Evolutionary conservation across 2,329 filamentous ascomycete genomes (phyloP).

Genomic region (Scorias spongiosa): DNA sequence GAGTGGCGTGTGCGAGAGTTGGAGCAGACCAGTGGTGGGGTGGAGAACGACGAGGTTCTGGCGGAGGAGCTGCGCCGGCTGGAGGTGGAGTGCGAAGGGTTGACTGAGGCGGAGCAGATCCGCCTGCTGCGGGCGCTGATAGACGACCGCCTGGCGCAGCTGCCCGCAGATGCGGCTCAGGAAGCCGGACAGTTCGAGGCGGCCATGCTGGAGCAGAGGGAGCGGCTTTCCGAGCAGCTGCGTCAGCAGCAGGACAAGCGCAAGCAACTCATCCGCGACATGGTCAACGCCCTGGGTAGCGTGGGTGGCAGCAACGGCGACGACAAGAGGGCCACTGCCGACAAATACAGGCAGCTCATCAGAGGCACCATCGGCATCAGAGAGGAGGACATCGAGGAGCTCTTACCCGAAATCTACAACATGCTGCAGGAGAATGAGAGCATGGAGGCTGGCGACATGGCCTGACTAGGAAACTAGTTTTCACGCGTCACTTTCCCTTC

Average conservation of each 20-base stretch:
- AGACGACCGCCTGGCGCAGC: background rate
- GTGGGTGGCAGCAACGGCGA: background rate
- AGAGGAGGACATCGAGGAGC: conserved; percentile 54
- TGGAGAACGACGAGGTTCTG: conserved; percentile 23
- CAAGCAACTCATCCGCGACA: background rate
- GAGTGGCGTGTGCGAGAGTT: conserved; percentile 39
- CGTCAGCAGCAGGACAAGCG: background rate
- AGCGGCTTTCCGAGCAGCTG: background rate
- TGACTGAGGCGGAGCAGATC: conserved; percentile 31
- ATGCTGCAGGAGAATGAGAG: background rate
- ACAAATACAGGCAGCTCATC: conserved; percentile 56
- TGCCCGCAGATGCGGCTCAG: background rate
- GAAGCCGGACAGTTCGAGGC: conserved; percentile 21
- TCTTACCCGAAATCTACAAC: conserved; percentile 31
- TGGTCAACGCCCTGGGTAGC: conserved; percentile 1
- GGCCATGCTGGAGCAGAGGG: conserved; percentile 20
- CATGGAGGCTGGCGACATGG: background rate
- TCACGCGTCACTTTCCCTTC: no score
- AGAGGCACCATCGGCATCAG: conserved; percentile 52
- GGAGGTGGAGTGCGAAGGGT: conserved; percentile 24
- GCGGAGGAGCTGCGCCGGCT: conserved; percentile 21
- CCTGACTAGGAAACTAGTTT: no score
- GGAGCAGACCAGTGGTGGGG: conserved; percentile 27
- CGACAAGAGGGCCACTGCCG: conserved; percentile 38
- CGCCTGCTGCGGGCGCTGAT: conserved; percentile 22